Percentiles rank a stretch among this genome's conserved stretches.
Evolutionary conservation across 208 protist species (phyloP).

Genomic region (Leishmania major): DNA sequence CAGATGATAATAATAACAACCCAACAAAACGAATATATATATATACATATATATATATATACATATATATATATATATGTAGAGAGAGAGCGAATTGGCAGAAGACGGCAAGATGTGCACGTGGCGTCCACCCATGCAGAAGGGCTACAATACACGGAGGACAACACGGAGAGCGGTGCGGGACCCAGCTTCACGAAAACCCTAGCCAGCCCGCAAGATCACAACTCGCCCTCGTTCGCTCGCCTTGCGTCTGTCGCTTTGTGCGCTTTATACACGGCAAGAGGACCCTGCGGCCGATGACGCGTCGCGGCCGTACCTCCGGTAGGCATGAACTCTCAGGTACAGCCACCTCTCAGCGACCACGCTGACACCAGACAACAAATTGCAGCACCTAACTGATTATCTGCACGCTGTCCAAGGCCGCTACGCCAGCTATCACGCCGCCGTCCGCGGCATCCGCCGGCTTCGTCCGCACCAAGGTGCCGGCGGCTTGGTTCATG

Average conservation of each 20-base stretch:
- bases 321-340: not conserved
- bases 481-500: slow-evolving; percentile 80
- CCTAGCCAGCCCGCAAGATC: not conserved
- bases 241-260: no score
- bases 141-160: not conserved
- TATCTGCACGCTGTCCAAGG: slow-evolving; percentile 81
- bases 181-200: not conserved
- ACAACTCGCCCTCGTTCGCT: not conserved
- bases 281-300: not conserved
- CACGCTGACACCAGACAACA: not conserved
- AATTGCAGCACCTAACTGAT: not conserved
- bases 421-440: slow-evolving; percentile 93
- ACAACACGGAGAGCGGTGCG: not conserved
- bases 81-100: not conserved
- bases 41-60: no score
- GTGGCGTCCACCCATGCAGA: not conserved
- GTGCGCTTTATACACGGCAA: not conserved
- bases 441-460: slow-evolving; percentile 92
- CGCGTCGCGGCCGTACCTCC: not conserved
- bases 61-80: no score
- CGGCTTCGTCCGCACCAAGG: slow-evolving; percentile 92
- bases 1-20: no score
- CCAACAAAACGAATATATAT: no score
- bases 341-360: not conserved
- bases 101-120: not conserved